phyloP scores from a whole-genome alignment of 305 asterid genomes.

The Ilex paraguariensis region DNA sequence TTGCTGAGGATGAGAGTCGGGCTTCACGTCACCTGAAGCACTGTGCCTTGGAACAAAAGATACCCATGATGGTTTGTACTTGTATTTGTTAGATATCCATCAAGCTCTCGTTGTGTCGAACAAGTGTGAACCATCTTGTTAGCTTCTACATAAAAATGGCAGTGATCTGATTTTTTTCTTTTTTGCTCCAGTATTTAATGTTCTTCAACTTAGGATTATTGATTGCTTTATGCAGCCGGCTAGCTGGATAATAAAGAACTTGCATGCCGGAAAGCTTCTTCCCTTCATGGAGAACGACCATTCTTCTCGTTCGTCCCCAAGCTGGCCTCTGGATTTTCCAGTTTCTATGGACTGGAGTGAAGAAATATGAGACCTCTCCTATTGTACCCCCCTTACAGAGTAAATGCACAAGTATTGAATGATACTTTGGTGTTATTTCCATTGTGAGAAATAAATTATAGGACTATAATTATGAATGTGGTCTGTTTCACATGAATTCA shows the following conservation, averaged over 20 bases:
- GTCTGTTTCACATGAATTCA: too few species aligned
- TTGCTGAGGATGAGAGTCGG: conserved; percentile 46
- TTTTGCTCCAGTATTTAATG: neutral
- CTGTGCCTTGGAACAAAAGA: conserved; percentile 60
- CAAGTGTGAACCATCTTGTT: conserved; percentile 9
- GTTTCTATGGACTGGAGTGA: conserved; percentile 47
- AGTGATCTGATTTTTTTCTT: neutral
- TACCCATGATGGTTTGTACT: conserved; percentile 53
- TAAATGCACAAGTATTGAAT: too few species aligned
- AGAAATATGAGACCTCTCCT: conserved; percentile 44
- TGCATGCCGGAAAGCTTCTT: conserved; percentile 55
- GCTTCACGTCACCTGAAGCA: conserved; percentile 77
- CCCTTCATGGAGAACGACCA: conserved; percentile 40
- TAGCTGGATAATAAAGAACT: conserved; percentile 71
- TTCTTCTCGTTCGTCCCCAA: conserved; percentile 21
- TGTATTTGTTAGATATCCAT: conserved; percentile 1
- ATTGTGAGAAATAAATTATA: too few species aligned
- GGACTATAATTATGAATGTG: too few species aligned
- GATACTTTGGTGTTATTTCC: too few species aligned
- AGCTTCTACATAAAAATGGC: neutral
- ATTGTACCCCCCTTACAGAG: too few species aligned
- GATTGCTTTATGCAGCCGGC: conserved; percentile 47
- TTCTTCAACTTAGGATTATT: neutral
- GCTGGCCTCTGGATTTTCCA: conserved; percentile 28
- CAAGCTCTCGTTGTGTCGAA: conserved; percentile 5